These are phyloP conservation scores for Candida krabiensis DNA, from an alignment of 805 yeast species.

Conservation along the genomic window DNA sequence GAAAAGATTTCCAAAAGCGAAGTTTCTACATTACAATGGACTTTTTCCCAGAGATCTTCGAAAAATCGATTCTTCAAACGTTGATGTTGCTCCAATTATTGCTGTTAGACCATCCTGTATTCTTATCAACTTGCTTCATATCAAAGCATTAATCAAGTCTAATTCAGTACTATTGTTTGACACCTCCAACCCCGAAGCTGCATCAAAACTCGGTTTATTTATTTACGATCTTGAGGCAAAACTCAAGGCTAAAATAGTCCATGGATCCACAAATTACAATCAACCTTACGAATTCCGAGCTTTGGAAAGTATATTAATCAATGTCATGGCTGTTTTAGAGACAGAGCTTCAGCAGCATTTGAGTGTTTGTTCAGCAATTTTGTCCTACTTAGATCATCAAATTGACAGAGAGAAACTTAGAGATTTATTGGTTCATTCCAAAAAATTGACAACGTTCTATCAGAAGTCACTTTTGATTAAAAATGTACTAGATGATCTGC, in stretches of 20 bases:
- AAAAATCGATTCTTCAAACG: slow-evolving; percentile 70
- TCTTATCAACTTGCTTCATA: slow-evolving; percentile 78
- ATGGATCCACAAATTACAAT: slow-evolving; percentile 31
- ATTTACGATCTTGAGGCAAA: slow-evolving; percentile 84
- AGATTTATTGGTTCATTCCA: slow-evolving; percentile 71
- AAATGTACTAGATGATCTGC: slow-evolving; percentile 76
- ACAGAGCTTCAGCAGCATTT: slow-evolving; percentile 66
- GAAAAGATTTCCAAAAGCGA: slow-evolving; percentile 69
- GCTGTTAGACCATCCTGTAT: slow-evolving; percentile 78
- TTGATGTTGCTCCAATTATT: slow-evolving; percentile 87
- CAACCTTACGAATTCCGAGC: slow-evolving; percentile 80
- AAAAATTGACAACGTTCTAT: slow-evolving; percentile 66
- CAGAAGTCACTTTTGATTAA: slow-evolving; percentile 76
- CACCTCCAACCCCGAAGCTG: slow-evolving; percentile 60
- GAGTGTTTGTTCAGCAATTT: slow-evolving; percentile 57
- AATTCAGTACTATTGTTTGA: slow-evolving; percentile 85
- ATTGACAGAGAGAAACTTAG: slow-evolving; percentile 74
- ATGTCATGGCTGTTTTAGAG: slow-evolving; percentile 77
- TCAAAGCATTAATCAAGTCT: slow-evolving; percentile 82
- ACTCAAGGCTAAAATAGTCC: slow-evolving; percentile 42
- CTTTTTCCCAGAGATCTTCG: slow-evolving; percentile 85
- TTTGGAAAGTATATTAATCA: slow-evolving; percentile 76
- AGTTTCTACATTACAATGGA: slow-evolving; percentile 66
- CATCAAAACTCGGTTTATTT: slow-evolving; percentile 68
- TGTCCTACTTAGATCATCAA: slow-evolving; percentile 73